Evolutionary conservation across 169 alveolate species (phyloP).

Genomic region (Plasmodium gonderi): DNA sequence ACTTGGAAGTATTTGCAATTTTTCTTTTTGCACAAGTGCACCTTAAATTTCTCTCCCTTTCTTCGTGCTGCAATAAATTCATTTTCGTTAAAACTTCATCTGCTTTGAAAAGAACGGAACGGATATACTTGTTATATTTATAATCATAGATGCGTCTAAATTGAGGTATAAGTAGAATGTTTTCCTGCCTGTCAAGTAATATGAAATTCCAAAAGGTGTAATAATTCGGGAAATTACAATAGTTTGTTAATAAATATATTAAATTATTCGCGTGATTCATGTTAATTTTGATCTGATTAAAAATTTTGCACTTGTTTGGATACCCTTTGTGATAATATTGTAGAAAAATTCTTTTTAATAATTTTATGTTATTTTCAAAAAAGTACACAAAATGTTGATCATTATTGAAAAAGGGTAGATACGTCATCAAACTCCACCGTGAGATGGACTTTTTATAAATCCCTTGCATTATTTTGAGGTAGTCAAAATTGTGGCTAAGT

Average conservation of each 20-base stretch:
- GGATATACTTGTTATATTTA: constrained; percentile 47
- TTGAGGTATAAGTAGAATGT: constrained; percentile 17
- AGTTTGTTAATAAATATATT: constrained; percentile 26
- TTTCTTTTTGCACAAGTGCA: not conserved
- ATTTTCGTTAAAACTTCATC: not conserved
- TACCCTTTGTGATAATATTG: constrained; percentile 74
- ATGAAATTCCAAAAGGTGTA: constrained; percentile 42
- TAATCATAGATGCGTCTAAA: constrained; percentile 27
- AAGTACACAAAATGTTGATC: constrained; percentile 52
- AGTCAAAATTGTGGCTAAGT: constrained; percentile 42
- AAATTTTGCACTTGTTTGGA: constrained; percentile 10
- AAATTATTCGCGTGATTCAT: not conserved
- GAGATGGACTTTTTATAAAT: constrained; percentile 14
- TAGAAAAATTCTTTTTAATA: constrained; percentile 45
- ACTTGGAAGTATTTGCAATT: not conserved
- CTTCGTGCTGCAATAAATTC: not conserved
- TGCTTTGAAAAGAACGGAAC: not conserved
- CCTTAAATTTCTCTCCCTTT: not conserved
- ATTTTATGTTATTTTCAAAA: constrained; percentile 50
- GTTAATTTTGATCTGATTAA: constrained; percentile 3
- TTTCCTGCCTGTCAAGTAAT: not conserved
- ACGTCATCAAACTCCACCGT: constrained; percentile 8
- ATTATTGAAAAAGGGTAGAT: constrained; percentile 45
- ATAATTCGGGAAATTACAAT: constrained; percentile 70
- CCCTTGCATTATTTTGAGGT: constrained; percentile 53